These are phyloP conservation scores for Eucalyptus guilfoylei DNA, from an alignment of 345 rosid species.

Conservation along the genomic window DNA sequence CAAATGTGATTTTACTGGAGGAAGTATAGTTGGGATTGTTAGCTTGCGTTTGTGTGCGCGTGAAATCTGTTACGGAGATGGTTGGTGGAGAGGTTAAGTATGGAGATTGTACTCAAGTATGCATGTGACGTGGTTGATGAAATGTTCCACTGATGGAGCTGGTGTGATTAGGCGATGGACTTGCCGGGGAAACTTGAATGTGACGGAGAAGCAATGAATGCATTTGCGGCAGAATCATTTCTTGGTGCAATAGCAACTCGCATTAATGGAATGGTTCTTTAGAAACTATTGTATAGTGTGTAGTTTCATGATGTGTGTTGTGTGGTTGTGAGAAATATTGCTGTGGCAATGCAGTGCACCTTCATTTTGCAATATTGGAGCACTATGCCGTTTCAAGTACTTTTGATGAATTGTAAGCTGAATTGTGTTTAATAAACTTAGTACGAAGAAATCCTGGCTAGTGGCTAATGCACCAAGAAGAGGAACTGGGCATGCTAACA, in stretches of 20 bases:
- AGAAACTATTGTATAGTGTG: background rate
- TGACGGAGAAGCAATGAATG: background rate
- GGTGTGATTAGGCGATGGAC: background rate
- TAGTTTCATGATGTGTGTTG: background rate
- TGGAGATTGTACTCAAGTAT: background rate
- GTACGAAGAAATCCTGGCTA: background rate
- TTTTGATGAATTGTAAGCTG: background rate
- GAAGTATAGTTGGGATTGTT: background rate
- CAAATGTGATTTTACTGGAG: background rate
- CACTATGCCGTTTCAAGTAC: background rate
- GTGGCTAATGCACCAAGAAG: background rate
- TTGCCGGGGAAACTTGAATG: background rate
- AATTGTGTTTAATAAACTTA: background rate
- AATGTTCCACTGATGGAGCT: background rate
- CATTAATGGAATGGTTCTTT: background rate
- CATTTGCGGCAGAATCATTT: background rate
- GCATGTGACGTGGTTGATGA: conserved; percentile 12
- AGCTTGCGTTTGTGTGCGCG: background rate
- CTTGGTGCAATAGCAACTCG: background rate
- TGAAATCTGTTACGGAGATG: background rate
- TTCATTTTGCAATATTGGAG: background rate
- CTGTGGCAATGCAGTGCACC: background rate
- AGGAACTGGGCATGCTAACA: background rate
- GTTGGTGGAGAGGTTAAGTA: background rate
- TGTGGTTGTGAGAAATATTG: background rate